Evolutionary conservation across 75 land plant species (phyloP), one percentile per base, ranked within the genome.

Genomic region (Picea glauca): DNA sequence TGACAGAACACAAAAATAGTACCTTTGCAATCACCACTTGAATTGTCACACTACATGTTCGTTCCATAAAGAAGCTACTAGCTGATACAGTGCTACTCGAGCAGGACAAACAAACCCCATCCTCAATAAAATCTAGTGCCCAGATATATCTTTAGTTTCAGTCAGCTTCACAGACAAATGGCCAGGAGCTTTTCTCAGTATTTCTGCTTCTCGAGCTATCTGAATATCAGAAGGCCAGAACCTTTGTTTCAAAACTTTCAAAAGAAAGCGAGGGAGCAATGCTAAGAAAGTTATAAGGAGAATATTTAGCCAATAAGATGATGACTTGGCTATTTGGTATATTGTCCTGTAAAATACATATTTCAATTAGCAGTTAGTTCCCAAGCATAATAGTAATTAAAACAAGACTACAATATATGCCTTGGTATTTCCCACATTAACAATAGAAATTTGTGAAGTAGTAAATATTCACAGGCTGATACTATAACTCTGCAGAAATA

Each of bases 171-270:
- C 23, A 70, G 54, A 20, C 12, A 38, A 70, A 35, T 35, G 35
- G 50, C 20, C 50, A 38, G 46, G 32, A 0, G 35, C 50, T 33
- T 40, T 68, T 38, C 14, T 38, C 72, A 68, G 50, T 68, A 68
- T 82, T 82, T 82, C 81, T 58, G 64, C 82, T 62, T 82, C 81
- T 59, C 74, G 38, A 11, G 74, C 81, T 32, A 82, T 82, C 15
- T 82, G 74, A 35, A 82, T 58, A 43, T 82, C 83, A 15, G 74
- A 78, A 5, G 83, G 82, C 81, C 82, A 58, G 81, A 78, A 80
- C 74, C 75, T 60, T 75, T 82, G 82, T 59, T 40, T 78, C 18
- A 82, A 26, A 38, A 80, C 62, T 58, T 82, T 78, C 31, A 79
- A 18, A 14, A 40, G 35, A 62, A 82, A 82, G 23, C 75, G 83